A percentile compares a stretch with the other conserved stretches of the same genome.
Conservation (phyloP, 805 yeast genomes). For the Wickerhamomyces queroliae region DNA sequence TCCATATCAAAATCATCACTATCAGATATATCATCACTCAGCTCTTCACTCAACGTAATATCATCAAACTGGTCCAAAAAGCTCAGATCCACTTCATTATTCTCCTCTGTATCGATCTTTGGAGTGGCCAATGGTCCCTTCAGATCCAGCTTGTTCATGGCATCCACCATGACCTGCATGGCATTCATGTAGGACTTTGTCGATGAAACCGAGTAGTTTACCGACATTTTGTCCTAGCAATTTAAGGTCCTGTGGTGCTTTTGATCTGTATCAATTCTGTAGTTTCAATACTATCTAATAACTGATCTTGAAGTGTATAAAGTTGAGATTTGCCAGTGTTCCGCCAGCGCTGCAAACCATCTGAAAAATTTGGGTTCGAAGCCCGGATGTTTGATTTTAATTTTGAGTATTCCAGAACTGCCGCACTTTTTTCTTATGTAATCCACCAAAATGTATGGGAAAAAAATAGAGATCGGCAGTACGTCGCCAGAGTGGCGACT, state of each 20-base stretch:
- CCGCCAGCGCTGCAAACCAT: neutral
- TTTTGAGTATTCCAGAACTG: too few relatives aligned
- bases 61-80: constrained; percentile 28
- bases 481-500: too few relatives aligned
- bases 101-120: constrained; percentile 31
- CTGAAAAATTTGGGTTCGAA: neutral
- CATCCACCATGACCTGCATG: constrained; percentile 62
- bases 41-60: constrained; percentile 18
- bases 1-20: constrained; percentile 7
- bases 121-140: constrained; percentile 26
- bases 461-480: too few relatives aligned
- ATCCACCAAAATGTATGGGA: too few relatives aligned
- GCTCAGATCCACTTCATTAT: constrained; percentile 29
- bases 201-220: constrained; percentile 49
- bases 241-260: neutral
- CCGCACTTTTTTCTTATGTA: too few relatives aligned
- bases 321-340: too few relatives aligned
- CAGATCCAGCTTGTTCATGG: constrained; percentile 25
- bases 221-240: constrained; percentile 30
- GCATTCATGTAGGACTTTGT: constrained; percentile 77
- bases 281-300: too few relatives aligned
- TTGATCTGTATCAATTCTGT: too few relatives aligned
- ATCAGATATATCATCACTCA: constrained; percentile 7
- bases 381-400: neutral
- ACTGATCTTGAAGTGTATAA: too few relatives aligned